A percentile compares a stretch with the other conserved stretches of the same genome.
These are phyloP conservation scores for Rutstroemia sp. DNA, from an alignment of 2,329 filamentous ascomycete species.

Conservation along the genomic window DNA sequence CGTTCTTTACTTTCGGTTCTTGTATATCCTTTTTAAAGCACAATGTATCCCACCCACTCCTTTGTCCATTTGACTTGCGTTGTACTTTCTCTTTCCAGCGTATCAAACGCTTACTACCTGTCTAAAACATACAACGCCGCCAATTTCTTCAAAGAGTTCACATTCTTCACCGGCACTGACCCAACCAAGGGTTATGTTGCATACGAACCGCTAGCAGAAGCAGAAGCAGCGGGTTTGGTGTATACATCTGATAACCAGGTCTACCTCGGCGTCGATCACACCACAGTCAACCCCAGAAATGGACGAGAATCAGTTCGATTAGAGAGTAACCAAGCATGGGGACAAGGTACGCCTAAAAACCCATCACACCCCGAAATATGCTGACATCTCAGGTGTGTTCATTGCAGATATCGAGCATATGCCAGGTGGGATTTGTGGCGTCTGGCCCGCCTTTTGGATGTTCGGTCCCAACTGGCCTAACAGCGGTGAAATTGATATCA, in stretches of 20 bases:
- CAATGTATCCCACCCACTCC: too few species aligned
- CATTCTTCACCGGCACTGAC: conserved; percentile 46
- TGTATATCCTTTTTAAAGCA: too few species aligned
- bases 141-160: conserved; percentile 41
- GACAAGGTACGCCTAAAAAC: conserved; percentile 37
- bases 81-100: too few species aligned
- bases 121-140: conserved; percentile 34
- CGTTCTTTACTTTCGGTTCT: too few species aligned
- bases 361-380: background rate
- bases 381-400: conserved; percentile 39
- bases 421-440: conserved; percentile 35
- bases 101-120: background rate
- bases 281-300: conserved; percentile 42
- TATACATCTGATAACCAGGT: conserved; percentile 48
- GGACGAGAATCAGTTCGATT: conserved; percentile 58
- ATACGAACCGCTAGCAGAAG: conserved; percentile 46
- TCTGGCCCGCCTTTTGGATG: conserved; percentile 37
- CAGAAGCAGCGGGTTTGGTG: conserved; percentile 49
- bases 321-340: conserved; percentile 56
- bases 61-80: too few species aligned
- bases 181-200: conserved; percentile 61
- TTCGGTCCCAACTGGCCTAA: conserved; percentile 23
- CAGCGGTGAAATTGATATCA: conserved; percentile 32
- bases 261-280: conserved; percentile 63
- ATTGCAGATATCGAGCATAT: conserved; percentile 68